Evolutionary conservation across 305 asterid genomes (phyloP).

Genomic region (Ajuga reptans): DNA sequence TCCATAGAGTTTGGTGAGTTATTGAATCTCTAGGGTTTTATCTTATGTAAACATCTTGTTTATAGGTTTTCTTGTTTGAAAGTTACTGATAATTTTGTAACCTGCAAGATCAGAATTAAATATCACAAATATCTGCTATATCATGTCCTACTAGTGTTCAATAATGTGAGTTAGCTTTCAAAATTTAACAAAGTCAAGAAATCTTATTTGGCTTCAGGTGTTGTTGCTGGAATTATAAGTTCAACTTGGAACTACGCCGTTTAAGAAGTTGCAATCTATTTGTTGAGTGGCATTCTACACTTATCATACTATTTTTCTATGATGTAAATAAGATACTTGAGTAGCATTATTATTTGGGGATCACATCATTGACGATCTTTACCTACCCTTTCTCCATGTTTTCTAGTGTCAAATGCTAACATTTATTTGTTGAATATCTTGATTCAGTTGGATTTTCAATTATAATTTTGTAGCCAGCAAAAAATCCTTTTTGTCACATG

Average conservation of each 20-base stretch:
- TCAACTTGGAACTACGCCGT: slow-evolving; percentile 2
- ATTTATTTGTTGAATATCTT: no score
- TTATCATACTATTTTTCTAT: background rate
- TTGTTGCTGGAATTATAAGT: background rate
- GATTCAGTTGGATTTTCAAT: no score
- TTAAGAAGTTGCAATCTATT: background rate
- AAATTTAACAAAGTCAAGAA: background rate
- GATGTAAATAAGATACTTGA: background rate
- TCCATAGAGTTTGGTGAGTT: background rate
- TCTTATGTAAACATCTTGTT: background rate
- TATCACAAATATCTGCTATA: background rate
- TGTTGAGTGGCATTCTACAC: background rate
- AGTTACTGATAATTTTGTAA: background rate
- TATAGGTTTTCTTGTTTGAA: background rate
- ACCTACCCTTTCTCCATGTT: background rate
- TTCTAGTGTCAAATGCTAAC: background rate
- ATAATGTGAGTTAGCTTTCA: background rate
- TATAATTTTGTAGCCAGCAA: background rate
- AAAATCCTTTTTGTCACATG: background rate
- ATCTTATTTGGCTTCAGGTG: background rate
- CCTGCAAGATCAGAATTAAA: background rate
- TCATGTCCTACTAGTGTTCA: background rate
- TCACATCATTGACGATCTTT: background rate
- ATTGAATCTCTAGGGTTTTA: background rate
- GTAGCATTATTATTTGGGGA: background rate